Evolutionary conservation across 176 grass and related monocot genomes (phyloP), one percentile per base, ranked within the genome.

Genomic region (Pontederia crassipes): DNA sequence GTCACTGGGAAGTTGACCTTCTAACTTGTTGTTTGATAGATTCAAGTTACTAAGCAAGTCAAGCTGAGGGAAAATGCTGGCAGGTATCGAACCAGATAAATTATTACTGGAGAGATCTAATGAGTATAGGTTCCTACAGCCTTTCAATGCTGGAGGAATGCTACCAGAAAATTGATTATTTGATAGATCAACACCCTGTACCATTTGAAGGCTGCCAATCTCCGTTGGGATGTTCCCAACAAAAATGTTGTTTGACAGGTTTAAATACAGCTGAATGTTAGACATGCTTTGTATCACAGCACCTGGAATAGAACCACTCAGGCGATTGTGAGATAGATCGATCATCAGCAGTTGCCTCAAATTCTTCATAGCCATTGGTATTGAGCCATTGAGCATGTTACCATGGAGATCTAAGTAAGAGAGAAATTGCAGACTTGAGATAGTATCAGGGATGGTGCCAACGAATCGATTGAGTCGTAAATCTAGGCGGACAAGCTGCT

Each of bases 31-130:
- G 66, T 79, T 73, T 29, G 91, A 90, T 51, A 96, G 51, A 54
- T 96, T 85, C 26, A 96, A 66, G 59, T 65, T 85, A 6, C 77
- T 81, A 45, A 90, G 78, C 18, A 96, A 73, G 62, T 90, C 91
- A 48, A 84, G 78, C 54, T 82, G 70, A 10, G 86, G 83, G 47
- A 96, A 96, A 57, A 87, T 71, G 2, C 57, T 35, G 1, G 66
- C 46, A 7, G 86, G 75, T 11, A 96, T 65, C 9, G 46, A 18
- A 28, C 83, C 73, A 35, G 75, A 62, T 45, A 96, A 75, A n/a
- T 55, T 83, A 67, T 96, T 96, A 26, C 4, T 27, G 4, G 91
- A 87, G 70, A 96, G 57, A 50, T 96, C 86, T 5, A 96, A 68
- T 6, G 70, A 82, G 64, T 73, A 73, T 52, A 90, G 75, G 62